These are phyloP conservation scores for Fusarium tupiense DNA, from an alignment of 2,329 filamentous ascomycete genomes.

Conservation along the genomic window DNA sequence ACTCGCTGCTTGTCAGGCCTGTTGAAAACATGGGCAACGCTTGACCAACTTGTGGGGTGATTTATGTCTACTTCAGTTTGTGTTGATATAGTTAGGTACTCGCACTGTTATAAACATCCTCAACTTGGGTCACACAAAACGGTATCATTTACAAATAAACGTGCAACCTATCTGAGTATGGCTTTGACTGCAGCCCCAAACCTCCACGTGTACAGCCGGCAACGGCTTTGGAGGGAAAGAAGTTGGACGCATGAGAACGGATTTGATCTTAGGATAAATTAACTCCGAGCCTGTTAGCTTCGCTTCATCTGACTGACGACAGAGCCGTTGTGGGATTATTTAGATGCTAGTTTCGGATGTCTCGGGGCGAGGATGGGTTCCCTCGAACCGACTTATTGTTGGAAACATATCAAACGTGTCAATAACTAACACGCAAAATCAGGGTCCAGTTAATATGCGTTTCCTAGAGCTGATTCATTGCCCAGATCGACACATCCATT, in stretches of 20 bases:
- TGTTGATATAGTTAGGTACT: background rate
- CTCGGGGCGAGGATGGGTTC: constrained; percentile 7
- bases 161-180: background rate
- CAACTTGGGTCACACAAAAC: background rate
- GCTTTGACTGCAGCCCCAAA: constrained; percentile 14
- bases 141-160: background rate
- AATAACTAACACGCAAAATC: background rate
- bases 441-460: background rate
- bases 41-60: background rate
- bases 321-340: background rate
- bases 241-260: constrained; percentile 16
- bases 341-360: constrained; percentile 13
- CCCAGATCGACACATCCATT: constrained; percentile 3
- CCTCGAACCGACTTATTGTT: background rate
- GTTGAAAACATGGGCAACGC: background rate
- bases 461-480: background rate
- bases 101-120: background rate
- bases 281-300: background rate
- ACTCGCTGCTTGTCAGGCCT: background rate
- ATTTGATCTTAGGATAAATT: constrained; percentile 2
- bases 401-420: background rate
- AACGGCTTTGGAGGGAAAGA: background rate
- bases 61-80: background rate
- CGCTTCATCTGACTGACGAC: background rate
- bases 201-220: constrained; percentile 22